phyloP scores from a whole-genome alignment of 1,284 basidiomycete species.

The Cryptococcus maquisensis region DNA sequence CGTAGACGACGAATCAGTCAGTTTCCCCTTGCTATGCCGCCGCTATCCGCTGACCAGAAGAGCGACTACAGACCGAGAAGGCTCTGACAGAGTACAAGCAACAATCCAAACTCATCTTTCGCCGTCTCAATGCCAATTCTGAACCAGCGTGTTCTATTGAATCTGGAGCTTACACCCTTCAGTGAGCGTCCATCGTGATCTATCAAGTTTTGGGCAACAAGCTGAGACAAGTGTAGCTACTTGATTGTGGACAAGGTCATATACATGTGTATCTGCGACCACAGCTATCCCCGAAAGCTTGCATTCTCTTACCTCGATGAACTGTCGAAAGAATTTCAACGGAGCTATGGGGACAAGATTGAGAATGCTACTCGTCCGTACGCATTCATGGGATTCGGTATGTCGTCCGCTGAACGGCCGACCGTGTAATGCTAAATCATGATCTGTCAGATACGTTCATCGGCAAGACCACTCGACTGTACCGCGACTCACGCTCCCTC shows the following conservation, averaged over 20 bases:
- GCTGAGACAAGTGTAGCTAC: slow-evolving; percentile 60
- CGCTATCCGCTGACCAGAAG: neutral
- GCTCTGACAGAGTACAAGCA: slow-evolving; percentile 96
- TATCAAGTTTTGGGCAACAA: neutral
- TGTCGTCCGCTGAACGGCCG: slow-evolving; percentile 34
- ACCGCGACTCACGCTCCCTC: slow-evolving; percentile 80
- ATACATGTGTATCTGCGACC: slow-evolving; percentile 92
- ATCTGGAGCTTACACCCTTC: slow-evolving; percentile 86
- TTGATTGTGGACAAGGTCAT: slow-evolving; percentile 89
- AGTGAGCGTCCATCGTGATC: slow-evolving; percentile 56
- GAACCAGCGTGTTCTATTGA: slow-evolving; percentile 97
- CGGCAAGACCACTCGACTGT: slow-evolving; percentile 92
- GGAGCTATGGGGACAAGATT: slow-evolving; percentile 85
- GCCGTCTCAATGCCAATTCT: slow-evolving; percentile 85
- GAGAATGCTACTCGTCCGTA: slow-evolving; percentile 82
- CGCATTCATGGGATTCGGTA: slow-evolving; percentile 92
- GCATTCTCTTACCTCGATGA: slow-evolving; percentile 98
- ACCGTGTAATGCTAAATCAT: neutral
- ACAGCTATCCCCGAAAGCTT: slow-evolving; percentile 94
- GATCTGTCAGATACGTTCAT: slow-evolving; percentile 84
- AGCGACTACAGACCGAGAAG: slow-evolving; percentile 71
- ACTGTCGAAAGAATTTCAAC: slow-evolving; percentile 89
- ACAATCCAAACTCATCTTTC: slow-evolving; percentile 93
- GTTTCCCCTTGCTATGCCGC: slow-evolving; percentile 18
- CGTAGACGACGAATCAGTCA: slow-evolving; percentile 89